Conservation (phyloP, 306 rosid genomes). For the Delonix regia region DNA sequence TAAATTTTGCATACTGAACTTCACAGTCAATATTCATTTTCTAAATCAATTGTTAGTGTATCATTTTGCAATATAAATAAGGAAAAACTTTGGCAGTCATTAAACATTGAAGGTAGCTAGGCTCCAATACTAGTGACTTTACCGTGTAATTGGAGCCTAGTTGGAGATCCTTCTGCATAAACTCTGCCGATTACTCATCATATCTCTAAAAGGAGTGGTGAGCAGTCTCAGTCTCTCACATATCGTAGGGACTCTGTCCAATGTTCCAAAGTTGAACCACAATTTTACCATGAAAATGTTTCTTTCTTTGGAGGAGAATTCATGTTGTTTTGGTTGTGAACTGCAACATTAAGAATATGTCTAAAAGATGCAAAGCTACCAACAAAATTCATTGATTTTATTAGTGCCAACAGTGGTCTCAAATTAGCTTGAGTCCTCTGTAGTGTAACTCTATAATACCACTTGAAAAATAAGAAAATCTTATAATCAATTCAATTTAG, state of each 20-base stretch:
- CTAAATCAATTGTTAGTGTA: background rate
- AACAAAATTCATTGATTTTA: background rate
- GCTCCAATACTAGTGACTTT: background rate
- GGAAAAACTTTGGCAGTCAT: background rate
- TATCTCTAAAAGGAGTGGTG: background rate
- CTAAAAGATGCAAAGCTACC: background rate
- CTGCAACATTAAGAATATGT: background rate
- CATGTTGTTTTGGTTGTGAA: background rate
- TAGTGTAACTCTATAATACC: background rate
- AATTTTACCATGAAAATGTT: background rate
- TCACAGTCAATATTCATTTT: background rate
- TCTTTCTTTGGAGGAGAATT: background rate
- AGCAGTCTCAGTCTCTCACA: background rate
- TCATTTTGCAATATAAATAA: background rate
- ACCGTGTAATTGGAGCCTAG: background rate
- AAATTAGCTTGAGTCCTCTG: background rate
- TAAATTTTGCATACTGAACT: background rate
- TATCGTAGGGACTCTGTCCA: background rate
- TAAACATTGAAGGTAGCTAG: background rate
- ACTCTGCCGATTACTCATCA: background rate
- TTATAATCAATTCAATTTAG: background rate
- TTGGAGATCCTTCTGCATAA: background rate
- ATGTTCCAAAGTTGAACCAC: background rate
- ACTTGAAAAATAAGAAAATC: background rate
- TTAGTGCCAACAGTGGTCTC: background rate